Conservation (phyloP, 2,329 filamentous ascomycete species). For the Sporothrix variecibatus region DNA sequence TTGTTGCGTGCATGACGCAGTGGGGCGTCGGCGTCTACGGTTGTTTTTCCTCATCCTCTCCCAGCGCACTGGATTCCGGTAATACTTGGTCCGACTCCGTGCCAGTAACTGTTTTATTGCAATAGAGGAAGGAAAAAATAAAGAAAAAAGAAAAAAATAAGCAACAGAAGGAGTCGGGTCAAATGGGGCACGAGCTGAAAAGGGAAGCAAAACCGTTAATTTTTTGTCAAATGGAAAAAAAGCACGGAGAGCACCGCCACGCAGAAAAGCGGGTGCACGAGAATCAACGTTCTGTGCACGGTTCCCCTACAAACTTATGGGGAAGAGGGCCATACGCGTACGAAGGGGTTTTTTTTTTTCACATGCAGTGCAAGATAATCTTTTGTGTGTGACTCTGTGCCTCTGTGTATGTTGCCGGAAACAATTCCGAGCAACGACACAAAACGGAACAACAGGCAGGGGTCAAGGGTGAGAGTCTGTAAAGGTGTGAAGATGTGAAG, state of each 20-base stretch:
- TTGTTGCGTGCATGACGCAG: background rate
- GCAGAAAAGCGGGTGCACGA: background rate
- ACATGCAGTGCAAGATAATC: too few relatives aligned
- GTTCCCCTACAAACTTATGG: background rate
- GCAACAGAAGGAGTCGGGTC: background rate
- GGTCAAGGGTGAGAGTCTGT: background rate
- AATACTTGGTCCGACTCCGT: background rate
- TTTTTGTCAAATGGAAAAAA: background rate
- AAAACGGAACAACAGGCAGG: background rate
- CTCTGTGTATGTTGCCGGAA: background rate
- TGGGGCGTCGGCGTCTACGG: background rate
- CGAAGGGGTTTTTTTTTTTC: too few relatives aligned
- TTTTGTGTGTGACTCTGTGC: background rate
- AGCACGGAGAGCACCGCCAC: background rate
- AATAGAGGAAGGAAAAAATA: too few relatives aligned
- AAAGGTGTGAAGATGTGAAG: background rate
- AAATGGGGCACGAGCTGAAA: background rate
- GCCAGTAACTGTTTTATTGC: background rate
- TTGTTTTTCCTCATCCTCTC: background rate
- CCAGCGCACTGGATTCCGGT: background rate
- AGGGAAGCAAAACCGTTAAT: background rate
- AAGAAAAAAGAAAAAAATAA: background rate
- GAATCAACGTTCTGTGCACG: background rate
- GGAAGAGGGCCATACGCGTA: background rate
- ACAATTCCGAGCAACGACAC: background rate